Evolutionary conservation across 257 asterid genomes (phyloP).

Genomic region (Scutellaria baicalensis): DNA sequence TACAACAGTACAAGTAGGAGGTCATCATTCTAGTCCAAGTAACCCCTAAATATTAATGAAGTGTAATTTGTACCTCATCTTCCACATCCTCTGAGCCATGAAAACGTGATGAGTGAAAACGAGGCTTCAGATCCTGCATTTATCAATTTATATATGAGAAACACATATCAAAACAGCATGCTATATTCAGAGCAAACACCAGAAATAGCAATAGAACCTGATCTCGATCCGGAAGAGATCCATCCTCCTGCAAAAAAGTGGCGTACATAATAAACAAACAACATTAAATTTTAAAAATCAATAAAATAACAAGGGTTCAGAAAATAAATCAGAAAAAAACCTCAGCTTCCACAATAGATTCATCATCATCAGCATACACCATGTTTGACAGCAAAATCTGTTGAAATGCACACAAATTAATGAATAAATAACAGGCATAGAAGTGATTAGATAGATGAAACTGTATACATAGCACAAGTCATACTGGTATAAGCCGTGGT

Average conservation of each 20-base stretch:
- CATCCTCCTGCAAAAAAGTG: constrained; percentile 78
- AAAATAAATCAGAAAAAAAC: constrained; percentile 30
- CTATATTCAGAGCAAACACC: neutral
- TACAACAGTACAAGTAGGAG: neutral
- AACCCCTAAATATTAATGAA: neutral
- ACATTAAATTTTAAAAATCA: neutral
- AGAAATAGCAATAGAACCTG: constrained; percentile 53
- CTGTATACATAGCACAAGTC: constrained; percentile 13
- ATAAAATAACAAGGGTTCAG: neutral
- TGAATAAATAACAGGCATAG: neutral
- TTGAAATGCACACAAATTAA: constrained; percentile 15
- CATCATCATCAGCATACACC: constrained; percentile 97
- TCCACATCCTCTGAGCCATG: constrained; percentile 93
- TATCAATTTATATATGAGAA: constrained; percentile 15
- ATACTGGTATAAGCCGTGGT: constrained; percentile 90
- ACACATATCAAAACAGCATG: neutral
- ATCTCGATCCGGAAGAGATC: constrained; percentile 92
- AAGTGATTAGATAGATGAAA: neutral
- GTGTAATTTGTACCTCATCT: constrained; percentile 54
- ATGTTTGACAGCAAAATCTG: constrained; percentile 83
- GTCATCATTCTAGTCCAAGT: neutral
- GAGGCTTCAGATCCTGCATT: constrained; percentile 93
- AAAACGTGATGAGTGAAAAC: constrained; percentile 93
- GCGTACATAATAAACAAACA: constrained; percentile 16
- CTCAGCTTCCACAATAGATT: constrained; percentile 90